Percentiles rank a stretch among this genome's conserved stretches.
phyloP scores from a whole-genome alignment of 208 protist genomes.

The Crithidia thermophila region DNA sequence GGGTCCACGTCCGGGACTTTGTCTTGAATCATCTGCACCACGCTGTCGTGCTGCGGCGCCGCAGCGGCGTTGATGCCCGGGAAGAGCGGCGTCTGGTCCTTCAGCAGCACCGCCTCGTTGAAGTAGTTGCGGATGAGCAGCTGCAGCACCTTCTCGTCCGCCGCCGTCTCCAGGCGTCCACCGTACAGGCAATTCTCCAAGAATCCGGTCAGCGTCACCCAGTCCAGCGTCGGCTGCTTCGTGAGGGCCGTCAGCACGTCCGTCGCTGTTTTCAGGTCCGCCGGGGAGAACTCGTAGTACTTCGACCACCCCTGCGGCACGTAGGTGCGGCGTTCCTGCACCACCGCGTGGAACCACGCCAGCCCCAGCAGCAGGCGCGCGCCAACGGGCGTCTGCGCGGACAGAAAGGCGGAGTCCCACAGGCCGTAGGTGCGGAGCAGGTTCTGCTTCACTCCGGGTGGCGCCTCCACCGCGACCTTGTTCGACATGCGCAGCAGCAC shows the following conservation, averaged over 20 bases:
- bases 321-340: slow-evolving; percentile 97
- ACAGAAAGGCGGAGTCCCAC: slow-evolving; percentile 76
- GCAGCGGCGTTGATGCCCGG: slow-evolving; percentile 50
- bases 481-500: slow-evolving; percentile 93
- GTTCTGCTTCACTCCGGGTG: slow-evolving; percentile 96
- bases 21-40: slow-evolving; percentile 58
- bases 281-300: slow-evolving; percentile 97
- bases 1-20: slow-evolving; percentile 77
- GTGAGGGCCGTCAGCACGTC: slow-evolving; percentile 81
- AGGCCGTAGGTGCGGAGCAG: slow-evolving; percentile 92
- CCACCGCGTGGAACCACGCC: slow-evolving; percentile 96
- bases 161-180: slow-evolving; percentile 94
- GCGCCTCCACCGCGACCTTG: slow-evolving; percentile 97
- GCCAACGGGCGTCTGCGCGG: slow-evolving; percentile 34
- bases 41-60: slow-evolving; percentile 50
- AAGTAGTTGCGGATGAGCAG: slow-evolving; percentile 86
- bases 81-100: slow-evolving; percentile 40
- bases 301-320: slow-evolving; percentile 98
- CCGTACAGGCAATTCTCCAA: slow-evolving; percentile 96
- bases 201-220: slow-evolving; percentile 92
- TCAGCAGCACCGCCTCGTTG: slow-evolving; percentile 56
- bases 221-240: slow-evolving; percentile 64
- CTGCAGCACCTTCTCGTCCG: slow-evolving; percentile 87
- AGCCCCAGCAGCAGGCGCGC: slow-evolving; percentile 92
- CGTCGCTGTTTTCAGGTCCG: slow-evolving; percentile 94